A percentile compares a stretch with the other conserved stretches of the same genome.
phyloP scores from a whole-genome alignment of 331 rosid species.

The Rhamnella rubrinervis region DNA sequence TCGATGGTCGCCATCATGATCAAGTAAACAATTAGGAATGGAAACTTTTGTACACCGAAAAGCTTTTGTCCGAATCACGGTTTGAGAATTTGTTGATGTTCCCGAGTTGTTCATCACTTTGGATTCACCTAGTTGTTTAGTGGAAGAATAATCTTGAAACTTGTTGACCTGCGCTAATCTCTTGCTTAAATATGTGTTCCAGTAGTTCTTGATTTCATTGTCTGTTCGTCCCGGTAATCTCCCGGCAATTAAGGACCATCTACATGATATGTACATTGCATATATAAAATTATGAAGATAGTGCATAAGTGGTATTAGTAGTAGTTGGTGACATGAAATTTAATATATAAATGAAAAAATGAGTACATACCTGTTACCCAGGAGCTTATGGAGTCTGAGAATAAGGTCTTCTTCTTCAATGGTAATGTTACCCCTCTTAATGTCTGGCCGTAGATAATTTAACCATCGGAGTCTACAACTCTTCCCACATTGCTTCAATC shows the following conservation, averaged over 20 bases:
- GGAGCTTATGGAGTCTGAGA: constrained; percentile 28
- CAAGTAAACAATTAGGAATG: not conserved
- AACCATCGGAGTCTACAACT: constrained; percentile 34
- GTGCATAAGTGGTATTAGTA: too few species aligned
- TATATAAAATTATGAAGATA: not conserved
- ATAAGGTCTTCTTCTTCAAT: constrained; percentile 27
- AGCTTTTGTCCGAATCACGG: constrained; percentile 26
- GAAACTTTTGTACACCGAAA: constrained; percentile 15
- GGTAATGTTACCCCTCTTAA: constrained; percentile 28
- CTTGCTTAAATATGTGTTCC: constrained; percentile 26
- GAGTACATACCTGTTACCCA: constrained; percentile 25
- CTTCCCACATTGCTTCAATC: constrained; percentile 29
- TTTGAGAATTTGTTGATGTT: not conserved
- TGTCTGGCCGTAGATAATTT: constrained; percentile 26
- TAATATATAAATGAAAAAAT: not conserved
- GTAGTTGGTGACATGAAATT: not conserved
- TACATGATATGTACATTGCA: not conserved
- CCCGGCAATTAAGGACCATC: constrained; percentile 33
- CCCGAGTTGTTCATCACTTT: too few species aligned
- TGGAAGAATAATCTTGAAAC: not conserved
- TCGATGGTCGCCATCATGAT: not conserved
- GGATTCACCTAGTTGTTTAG: not conserved
- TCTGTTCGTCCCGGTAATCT: constrained; percentile 34
- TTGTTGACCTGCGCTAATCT: not conserved
- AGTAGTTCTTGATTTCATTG: constrained; percentile 34